Conservation (phyloP, 106 monocot genomes). For the Ottelia alismoides region DNA sequence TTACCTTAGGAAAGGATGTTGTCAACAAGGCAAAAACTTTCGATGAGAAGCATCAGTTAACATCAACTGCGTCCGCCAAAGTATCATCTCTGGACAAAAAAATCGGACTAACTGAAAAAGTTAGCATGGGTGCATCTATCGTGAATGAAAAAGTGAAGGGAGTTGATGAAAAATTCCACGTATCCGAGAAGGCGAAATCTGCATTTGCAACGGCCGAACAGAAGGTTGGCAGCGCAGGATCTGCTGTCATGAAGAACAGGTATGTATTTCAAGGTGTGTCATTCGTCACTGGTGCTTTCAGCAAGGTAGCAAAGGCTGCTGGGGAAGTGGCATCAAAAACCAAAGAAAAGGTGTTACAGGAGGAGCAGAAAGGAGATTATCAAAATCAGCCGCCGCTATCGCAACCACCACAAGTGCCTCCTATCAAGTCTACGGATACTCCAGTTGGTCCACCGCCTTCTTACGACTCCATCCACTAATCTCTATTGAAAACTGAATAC, state of each 20-base stretch:
- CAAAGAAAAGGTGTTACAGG: too few species aligned
- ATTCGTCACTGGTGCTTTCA: conserved; percentile 10
- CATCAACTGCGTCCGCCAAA: conserved; percentile 43
- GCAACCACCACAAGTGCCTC: too few species aligned
- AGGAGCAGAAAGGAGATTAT: too few species aligned
- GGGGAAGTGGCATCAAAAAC: conserved; percentile 10
- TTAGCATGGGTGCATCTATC: neutral
- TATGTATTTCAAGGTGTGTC: conserved; percentile 5
- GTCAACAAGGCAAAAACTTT: conserved; percentile 38
- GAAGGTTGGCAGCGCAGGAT: conserved; percentile 10
- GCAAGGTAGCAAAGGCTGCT: conserved; percentile 7
- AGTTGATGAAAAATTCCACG: conserved; percentile 10
- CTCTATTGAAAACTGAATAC: too few species aligned
- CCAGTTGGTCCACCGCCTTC: too few species aligned
- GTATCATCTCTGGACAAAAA: conserved; percentile 17
- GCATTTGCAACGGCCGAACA: conserved; percentile 8
- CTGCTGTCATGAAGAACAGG: conserved; percentile 7
- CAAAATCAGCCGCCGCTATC: too few species aligned
- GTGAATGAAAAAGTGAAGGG: conserved; percentile 12
- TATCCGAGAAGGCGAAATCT: conserved; percentile 9
- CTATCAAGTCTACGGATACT: too few species aligned
- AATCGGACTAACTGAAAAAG: conserved; percentile 10
- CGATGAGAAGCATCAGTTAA: conserved; percentile 51
- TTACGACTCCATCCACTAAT: too few species aligned
- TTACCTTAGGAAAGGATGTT: conserved; percentile 66